Evolutionary conservation across 352 stramenopile genomes (phyloP).

Genomic region (Plasmopara muralis): DNA sequence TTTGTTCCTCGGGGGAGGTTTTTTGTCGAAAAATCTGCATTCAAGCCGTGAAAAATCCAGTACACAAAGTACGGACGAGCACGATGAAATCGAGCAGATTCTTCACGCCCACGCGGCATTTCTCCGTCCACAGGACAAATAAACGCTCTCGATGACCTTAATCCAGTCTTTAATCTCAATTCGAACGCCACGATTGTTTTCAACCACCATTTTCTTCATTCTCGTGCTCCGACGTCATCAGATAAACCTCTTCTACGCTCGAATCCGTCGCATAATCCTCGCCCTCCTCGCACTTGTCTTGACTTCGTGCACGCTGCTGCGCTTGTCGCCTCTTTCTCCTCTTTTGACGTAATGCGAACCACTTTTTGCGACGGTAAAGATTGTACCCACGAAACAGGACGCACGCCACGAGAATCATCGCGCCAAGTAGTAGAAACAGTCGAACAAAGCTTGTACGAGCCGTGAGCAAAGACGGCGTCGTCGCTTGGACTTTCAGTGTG

Average conservation of each 20-base stretch:
- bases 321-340: slow-evolving; percentile 26
- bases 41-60: slow-evolving; percentile 5
- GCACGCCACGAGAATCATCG: slow-evolving; percentile 40
- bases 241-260: slow-evolving; percentile 35
- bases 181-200: not conserved
- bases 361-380: slow-evolving; percentile 41
- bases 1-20: slow-evolving; percentile 36
- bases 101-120: no score
- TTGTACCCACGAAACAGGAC: slow-evolving; percentile 42
- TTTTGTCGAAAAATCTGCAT: slow-evolving; percentile 17
- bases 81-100: no score
- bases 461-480: not conserved
- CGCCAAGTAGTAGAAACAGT: slow-evolving; percentile 30
- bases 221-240: slow-evolving; percentile 29
- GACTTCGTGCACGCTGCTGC: slow-evolving; percentile 18
- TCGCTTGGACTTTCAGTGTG: no score
- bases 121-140: no score
- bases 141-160: no score
- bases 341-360: slow-evolving; percentile 35
- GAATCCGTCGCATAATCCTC: slow-evolving; percentile 21
- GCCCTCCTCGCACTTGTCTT: slow-evolving; percentile 17
- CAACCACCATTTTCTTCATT: slow-evolving; percentile 16
- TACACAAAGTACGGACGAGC: no score
- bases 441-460: slow-evolving; percentile 36
- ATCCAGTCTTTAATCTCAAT: not conserved